Percentiles rank a stretch among this genome's conserved stretches.
Evolutionary conservation across 495 filamentous ascomycete genomes (phyloP).

Genomic region (Cryomyces minteri): DNA sequence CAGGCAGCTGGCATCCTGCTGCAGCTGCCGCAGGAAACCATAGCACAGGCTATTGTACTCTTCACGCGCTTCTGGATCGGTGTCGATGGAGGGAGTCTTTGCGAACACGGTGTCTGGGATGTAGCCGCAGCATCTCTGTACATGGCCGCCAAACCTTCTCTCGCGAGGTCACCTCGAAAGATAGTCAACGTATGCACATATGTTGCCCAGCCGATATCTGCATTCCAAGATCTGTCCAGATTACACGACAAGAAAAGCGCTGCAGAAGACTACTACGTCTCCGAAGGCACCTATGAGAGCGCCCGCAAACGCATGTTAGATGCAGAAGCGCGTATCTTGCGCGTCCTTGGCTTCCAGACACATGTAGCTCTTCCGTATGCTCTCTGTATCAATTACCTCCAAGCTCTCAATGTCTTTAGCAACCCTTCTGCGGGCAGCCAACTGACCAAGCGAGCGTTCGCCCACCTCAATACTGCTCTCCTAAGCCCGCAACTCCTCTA

Average conservation of each 20-base stretch:
- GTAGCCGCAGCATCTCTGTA: conserved; percentile 68
- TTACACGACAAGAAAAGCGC: conserved; percentile 21
- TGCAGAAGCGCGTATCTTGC: conserved; percentile 57
- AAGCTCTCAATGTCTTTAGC: conserved; percentile 51
- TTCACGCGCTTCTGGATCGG: conserved; percentile 77
- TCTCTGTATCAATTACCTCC: conserved; percentile 81
- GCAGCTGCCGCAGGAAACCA: conserved; percentile 70
- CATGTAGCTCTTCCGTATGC: conserved; percentile 73
- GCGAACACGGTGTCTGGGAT: conserved; percentile 44
- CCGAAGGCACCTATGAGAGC: conserved; percentile 49
- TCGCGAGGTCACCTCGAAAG: conserved; percentile 57
- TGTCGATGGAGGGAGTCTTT: conserved; percentile 41
- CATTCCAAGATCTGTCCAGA: conserved; percentile 17
- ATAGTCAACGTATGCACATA: conserved; percentile 71
- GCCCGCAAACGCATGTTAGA: conserved; percentile 42
- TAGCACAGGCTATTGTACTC: conserved; percentile 75
- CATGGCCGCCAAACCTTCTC: conserved; percentile 67
- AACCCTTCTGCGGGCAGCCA: conserved; percentile 11
- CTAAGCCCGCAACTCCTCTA: conserved; percentile 80
- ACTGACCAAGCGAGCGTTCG: conserved; percentile 44
- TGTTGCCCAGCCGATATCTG: conserved; percentile 20
- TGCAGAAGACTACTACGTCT: conserved; percentile 47
- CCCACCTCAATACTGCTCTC: conserved; percentile 66
- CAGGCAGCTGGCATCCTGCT: conserved; percentile 79
- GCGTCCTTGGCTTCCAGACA: conserved; percentile 59